These are phyloP conservation scores for Geotrichum citri-aurantii DNA, from an alignment of 1,139 yeast genomes.

Conservation along the genomic window DNA sequence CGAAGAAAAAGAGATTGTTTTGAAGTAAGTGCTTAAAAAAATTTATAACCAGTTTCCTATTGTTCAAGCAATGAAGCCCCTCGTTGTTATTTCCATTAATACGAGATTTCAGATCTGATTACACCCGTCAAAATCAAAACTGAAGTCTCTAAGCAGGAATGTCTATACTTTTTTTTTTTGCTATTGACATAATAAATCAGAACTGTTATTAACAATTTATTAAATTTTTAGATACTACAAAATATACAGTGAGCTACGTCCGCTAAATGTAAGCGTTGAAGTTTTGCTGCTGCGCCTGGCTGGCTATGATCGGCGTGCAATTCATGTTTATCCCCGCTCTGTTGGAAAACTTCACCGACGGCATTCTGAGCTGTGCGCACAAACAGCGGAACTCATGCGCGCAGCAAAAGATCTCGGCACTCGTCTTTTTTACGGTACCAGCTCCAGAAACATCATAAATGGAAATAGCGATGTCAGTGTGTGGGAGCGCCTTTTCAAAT, in stretches of 20 bases:
- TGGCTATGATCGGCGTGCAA: conserved; percentile 39
- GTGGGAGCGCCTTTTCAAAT: conserved; percentile 1
- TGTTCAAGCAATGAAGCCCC: neutral
- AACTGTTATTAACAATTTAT: neutral
- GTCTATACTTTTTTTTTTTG: too few species aligned
- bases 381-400: conserved; percentile 41
- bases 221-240: conserved; percentile 1
- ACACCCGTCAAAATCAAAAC: neutral
- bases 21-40: conserved; percentile 3
- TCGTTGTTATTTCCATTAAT: too few species aligned
- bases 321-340: conserved; percentile 35
- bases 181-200: too few species aligned
- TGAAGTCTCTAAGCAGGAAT: neutral
- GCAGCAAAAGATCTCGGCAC: neutral
- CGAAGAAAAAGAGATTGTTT: conserved; percentile 1
- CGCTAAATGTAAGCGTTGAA: conserved; percentile 54
- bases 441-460: neutral
- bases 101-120: too few species aligned
- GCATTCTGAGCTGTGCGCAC: conserved; percentile 40
- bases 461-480: neutral
- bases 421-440: neutral
- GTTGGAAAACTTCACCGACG: conserved; percentile 38
- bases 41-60: too few species aligned
- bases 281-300: conserved; percentile 54
- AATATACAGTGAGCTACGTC: conserved; percentile 35